Conservation (phyloP, 768 basidiomycete species). For the Amylocystis lapponica region DNA sequence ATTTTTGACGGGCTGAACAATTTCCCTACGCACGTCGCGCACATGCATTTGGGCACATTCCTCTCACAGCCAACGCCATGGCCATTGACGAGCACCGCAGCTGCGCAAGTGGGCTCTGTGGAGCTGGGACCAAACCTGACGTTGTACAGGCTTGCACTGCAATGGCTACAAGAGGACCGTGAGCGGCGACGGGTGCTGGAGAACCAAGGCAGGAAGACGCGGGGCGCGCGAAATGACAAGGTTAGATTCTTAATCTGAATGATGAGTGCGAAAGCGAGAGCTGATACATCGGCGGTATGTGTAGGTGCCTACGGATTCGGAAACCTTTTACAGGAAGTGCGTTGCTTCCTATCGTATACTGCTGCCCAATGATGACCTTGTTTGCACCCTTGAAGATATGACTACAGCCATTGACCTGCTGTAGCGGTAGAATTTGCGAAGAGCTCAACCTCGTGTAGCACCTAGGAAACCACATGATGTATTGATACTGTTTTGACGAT, state of each 20-base stretch:
- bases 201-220: slow-evolving; percentile 46
- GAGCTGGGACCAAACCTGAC: slow-evolving; percentile 23
- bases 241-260: slow-evolving; percentile 29
- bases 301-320: slow-evolving; percentile 70
- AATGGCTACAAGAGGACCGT: slow-evolving; percentile 86
- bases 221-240: slow-evolving; percentile 55
- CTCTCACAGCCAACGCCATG: slow-evolving; percentile 64
- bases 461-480: slow-evolving; percentile 4
- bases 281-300: not conserved
- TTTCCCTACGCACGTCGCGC: slow-evolving; percentile 93
- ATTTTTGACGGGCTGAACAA: slow-evolving; percentile 88
- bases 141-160: slow-evolving; percentile 71
- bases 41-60: slow-evolving; percentile 83
- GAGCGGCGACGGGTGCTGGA: slow-evolving; percentile 56
- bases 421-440: too few species aligned
- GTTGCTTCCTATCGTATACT: slow-evolving; percentile 16
- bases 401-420: slow-evolving; percentile 34
- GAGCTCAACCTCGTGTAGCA: slow-evolving; percentile 7
- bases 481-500: too few species aligned
- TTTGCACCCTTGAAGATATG: slow-evolving; percentile 33
- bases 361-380: not conserved
- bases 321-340: slow-evolving; percentile 82
- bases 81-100: slow-evolving; percentile 40
- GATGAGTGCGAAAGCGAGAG: too few species aligned
- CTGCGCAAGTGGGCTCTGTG: slow-evolving; percentile 6